Base-by-base conservation (phyloP, 2,329 filamentous ascomycete species). In the Scortechinia acanthostroma region DNA sequence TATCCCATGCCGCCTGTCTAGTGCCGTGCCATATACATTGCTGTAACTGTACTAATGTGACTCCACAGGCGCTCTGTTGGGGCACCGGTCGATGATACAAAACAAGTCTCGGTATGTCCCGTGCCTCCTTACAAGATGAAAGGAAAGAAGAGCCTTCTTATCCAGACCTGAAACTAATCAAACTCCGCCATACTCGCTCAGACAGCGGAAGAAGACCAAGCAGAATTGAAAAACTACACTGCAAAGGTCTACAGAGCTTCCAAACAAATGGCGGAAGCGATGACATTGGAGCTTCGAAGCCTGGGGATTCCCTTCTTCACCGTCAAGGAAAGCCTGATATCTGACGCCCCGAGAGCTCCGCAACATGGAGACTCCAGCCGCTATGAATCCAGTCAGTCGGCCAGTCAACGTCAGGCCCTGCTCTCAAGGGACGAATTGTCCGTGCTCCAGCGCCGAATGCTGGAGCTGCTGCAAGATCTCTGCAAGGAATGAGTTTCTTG, bases 401-500 rank as follows among this genome's bases (percentile, higher is more conserved):
- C 25, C 10, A 40, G 17, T 6, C 17, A 10, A 6, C 10, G 17
- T 6, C 14, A 40, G 20, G 35, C 14, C 6, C 14, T 15, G 17
- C 17, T 40, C 10, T 6, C 10, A 15, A 6, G 17, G 20, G 35
- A 10, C 6, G 35, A 40, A 19, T 17, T 40, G 13, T 13, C 10
- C 13, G 35, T 6, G 14, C 35, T 40, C 14, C 35, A 40, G 35
- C 35, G 6, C 6, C 6, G 35, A 6, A 40, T 40, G 35, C 35
- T 40, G 6, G 35, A 40, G 17, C 17, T 40, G 17, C 35, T 40
- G 10, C 10, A 40, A 19, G 35, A 40, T 19, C 35, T 40, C 20
- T 40, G 35, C 35, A 40, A 40, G 35, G 35, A 40, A 40, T 40
- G 17, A 40, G n/a, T n/a, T n/a, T n/a, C n/a, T n/a, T n/a, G n/a